These are phyloP conservation scores for Erysimum cheiranthoides DNA, from an alignment of 345 rosid genomes.

Conservation along the genomic window DNA sequence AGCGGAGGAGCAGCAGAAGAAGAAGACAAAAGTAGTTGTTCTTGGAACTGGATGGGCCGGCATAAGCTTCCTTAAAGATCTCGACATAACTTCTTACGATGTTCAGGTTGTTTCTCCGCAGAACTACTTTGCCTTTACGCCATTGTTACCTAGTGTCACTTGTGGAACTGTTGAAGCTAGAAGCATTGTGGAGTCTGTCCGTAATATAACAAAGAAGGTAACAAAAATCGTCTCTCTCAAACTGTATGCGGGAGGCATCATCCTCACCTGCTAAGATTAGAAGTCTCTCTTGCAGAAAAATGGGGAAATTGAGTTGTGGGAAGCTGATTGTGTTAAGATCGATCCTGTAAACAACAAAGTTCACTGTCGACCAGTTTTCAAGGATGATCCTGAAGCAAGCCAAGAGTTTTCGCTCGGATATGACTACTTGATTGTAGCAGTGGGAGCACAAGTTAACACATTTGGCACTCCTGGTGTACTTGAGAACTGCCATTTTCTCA, in stretches of 20 bases:
- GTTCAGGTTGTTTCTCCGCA: constrained; percentile 92
- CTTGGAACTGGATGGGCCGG: constrained; percentile 99
- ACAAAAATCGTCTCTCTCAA: neutral
- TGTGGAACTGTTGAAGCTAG: constrained; percentile 98
- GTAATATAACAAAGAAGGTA: constrained; percentile 91
- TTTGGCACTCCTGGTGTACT: constrained; percentile 91
- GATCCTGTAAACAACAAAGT: constrained; percentile 72
- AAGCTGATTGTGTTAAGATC: constrained; percentile 88
- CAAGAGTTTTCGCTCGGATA: constrained; percentile 74
- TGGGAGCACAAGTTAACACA: constrained; percentile 95
- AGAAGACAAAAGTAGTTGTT: constrained; percentile 84
- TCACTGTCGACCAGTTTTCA: constrained; percentile 61
- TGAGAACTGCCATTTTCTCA: constrained; percentile 94
- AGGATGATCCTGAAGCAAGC: constrained; percentile 58
- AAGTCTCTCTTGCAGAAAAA: constrained; percentile 55
- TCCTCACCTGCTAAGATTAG: constrained; percentile 7
- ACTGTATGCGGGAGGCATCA: neutral
- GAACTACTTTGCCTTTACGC: constrained; percentile 96
- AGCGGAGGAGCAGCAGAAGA: constrained; percentile 46
- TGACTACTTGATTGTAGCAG: constrained; percentile 84
- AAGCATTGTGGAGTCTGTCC: constrained; percentile 89
- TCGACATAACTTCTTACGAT: constrained; percentile 70
- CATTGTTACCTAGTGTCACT: constrained; percentile 92
- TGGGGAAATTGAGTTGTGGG: constrained; percentile 77
- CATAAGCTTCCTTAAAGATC: constrained; percentile 83